Percentiles rank a stretch among this genome's conserved stretches.
phyloP scores from a whole-genome alignment of 345 rosid species.

The Crucihimalaya himalaica region DNA sequence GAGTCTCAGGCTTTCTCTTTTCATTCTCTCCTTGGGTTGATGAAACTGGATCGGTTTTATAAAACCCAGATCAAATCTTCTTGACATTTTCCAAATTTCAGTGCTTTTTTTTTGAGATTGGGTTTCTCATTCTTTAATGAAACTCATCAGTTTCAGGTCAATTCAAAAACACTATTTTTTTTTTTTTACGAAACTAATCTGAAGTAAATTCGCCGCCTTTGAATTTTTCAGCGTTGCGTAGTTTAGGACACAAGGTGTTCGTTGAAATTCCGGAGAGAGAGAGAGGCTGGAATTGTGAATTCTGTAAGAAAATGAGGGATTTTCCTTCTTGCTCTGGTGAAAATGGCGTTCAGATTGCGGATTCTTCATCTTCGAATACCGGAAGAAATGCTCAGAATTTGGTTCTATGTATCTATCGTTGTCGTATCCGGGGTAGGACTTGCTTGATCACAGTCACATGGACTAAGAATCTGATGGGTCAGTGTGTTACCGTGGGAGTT shows the following conservation, averaged over 20 bases:
- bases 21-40: conserved; percentile 18
- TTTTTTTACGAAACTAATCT: not conserved
- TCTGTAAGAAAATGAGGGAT: conserved; percentile 64
- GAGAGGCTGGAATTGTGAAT: conserved; percentile 24
- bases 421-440: conserved; percentile 61
- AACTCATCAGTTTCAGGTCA: conserved; percentile 27
- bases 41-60: conserved; percentile 18
- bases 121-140: conserved; percentile 32
- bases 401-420: conserved; percentile 73
- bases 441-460: conserved; percentile 79
- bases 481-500: conserved; percentile 68
- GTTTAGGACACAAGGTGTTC: conserved; percentile 35
- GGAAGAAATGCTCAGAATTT: conserved; percentile 71
- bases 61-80: conserved; percentile 31
- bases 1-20: conserved; percentile 27
- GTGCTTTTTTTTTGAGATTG: conserved; percentile 24
- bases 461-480: conserved; percentile 96
- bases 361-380: conserved; percentile 67
- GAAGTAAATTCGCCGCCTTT: not conserved
- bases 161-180: not conserved
- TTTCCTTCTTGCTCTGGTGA: conserved; percentile 97
- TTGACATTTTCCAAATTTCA: conserved; percentile 9
- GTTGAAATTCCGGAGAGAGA: conserved; percentile 40
- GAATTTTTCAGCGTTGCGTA: not conserved
- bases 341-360: conserved; percentile 85